phyloP scores from a whole-genome alignment of 2,329 filamentous ascomycete genomes.

The Paramyrothecium roridum region DNA sequence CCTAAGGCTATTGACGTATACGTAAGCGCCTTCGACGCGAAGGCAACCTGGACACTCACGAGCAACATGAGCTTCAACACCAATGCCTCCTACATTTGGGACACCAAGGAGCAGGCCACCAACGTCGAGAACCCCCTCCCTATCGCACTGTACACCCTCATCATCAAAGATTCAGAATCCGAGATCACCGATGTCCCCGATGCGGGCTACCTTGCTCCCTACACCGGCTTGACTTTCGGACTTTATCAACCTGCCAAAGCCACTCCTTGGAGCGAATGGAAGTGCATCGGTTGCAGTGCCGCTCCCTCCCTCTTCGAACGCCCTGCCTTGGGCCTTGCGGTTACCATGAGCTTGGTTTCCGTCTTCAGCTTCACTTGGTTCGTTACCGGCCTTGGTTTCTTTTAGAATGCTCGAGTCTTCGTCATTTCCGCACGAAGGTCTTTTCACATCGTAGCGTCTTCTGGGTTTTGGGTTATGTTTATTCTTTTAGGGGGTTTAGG shows the following conservation, averaged over 20 bases:
- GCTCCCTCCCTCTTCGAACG: slow-evolving; percentile 44
- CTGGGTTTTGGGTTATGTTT: neutral
- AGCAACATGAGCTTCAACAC: slow-evolving; percentile 59
- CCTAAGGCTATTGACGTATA: slow-evolving; percentile 61
- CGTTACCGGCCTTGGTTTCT: slow-evolving; percentile 46
- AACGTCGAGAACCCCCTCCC: slow-evolving; percentile 43
- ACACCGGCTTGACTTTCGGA: slow-evolving; percentile 50
- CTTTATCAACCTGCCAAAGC: slow-evolving; percentile 47
- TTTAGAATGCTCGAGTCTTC: slow-evolving; percentile 13
- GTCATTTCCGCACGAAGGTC: neutral
- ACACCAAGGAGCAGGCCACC: slow-evolving; percentile 49
- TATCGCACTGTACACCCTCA: slow-evolving; percentile 56
- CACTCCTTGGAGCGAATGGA: slow-evolving; percentile 47
- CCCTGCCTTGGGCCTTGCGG: slow-evolving; percentile 45
- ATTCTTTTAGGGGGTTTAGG: neutral
- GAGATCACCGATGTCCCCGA: slow-evolving; percentile 46
- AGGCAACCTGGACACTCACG: slow-evolving; percentile 58
- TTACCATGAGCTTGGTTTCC: slow-evolving; percentile 54
- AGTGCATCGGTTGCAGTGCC: slow-evolving; percentile 56
- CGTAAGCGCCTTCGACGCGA: slow-evolving; percentile 50
- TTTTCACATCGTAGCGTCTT: neutral
- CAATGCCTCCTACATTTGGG: slow-evolving; percentile 53
- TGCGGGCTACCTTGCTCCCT: slow-evolving; percentile 53
- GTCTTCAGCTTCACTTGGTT: slow-evolving; percentile 64
- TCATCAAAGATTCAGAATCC: slow-evolving; percentile 58